Evolutionary conservation across 768 basidiomycete species (phyloP).

Genomic region (Nidularia sp.): DNA sequence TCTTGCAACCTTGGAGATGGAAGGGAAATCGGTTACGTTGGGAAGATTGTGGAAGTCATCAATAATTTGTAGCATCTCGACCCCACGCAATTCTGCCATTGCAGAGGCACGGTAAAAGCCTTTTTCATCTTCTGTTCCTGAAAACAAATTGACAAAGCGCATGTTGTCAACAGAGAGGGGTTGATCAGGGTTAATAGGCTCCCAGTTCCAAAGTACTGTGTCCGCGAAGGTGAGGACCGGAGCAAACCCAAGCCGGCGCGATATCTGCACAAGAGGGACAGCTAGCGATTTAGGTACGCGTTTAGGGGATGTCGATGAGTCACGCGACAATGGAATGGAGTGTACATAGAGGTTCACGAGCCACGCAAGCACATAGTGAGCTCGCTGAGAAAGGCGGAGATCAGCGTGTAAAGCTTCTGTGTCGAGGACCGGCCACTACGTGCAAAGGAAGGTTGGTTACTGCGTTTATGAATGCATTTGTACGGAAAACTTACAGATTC

Average conservation of each 20-base stretch:
- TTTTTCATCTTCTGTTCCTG: slow-evolving; percentile 78
- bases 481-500: slow-evolving; percentile 45
- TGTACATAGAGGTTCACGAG: slow-evolving; percentile 90
- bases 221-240: slow-evolving; percentile 95
- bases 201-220: slow-evolving; percentile 93
- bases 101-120: slow-evolving; percentile 88
- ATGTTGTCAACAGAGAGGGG: slow-evolving; percentile 74
- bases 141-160: slow-evolving; percentile 69
- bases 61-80: slow-evolving; percentile 82
- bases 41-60: slow-evolving; percentile 81
- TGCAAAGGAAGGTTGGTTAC: neutral
- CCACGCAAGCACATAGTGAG: slow-evolving; percentile 87
- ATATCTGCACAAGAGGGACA: slow-evolving; percentile 74
- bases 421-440: slow-evolving; percentile 70
- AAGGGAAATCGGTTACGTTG: slow-evolving; percentile 57
- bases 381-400: slow-evolving; percentile 68
- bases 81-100: slow-evolving; percentile 79
- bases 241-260: slow-evolving; percentile 75
- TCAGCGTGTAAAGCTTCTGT: slow-evolving; percentile 48
- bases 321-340: slow-evolving; percentile 49
- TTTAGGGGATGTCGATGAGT: slow-evolving; percentile 27
- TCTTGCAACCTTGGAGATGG: slow-evolving; percentile 62
- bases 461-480: neutral
- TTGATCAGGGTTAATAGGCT: slow-evolving; percentile 47
- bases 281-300: slow-evolving; percentile 74